Conservation (phyloP, 1,139 yeast species). For the Geotrichum aggregatum region DNA sequence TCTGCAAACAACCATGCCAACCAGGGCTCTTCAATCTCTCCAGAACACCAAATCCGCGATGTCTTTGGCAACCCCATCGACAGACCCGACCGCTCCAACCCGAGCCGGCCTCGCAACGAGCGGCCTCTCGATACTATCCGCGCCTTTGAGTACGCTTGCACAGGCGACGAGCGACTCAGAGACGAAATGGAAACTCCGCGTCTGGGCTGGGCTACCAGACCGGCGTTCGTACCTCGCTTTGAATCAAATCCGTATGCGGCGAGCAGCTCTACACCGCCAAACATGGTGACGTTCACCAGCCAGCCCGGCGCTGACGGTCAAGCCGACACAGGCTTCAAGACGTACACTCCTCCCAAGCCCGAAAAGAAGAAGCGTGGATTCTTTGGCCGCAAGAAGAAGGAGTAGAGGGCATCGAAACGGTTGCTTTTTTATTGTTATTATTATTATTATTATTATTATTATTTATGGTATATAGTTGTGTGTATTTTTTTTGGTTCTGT, state of each 20-base stretch:
- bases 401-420: conserved; percentile 7
- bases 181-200: conserved; percentile 75
- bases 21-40: conserved; percentile 43
- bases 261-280: conserved; percentile 31
- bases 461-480: background rate
- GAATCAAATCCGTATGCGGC: conserved; percentile 40
- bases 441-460: background rate
- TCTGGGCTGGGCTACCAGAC: conserved; percentile 73
- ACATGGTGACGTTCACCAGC: conserved; percentile 32
- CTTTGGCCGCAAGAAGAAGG: conserved; percentile 65
- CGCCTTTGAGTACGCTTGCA: conserved; percentile 84
- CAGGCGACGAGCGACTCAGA: conserved; percentile 73
- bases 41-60: conserved; percentile 54
- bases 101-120: conserved; percentile 89
- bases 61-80: conserved; percentile 75
- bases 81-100: conserved; percentile 83
- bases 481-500: background rate
- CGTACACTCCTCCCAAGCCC: conserved; percentile 30
- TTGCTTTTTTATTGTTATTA: background rate
- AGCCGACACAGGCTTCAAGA: conserved; percentile 49
- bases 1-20: conserved; percentile 36
- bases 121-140: conserved; percentile 94
- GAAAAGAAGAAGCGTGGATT: conserved; percentile 69
- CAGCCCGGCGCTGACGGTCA: conserved; percentile 27
- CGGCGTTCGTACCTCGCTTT: conserved; percentile 47